Base-by-base conservation (phyloP, 108 stramenopile species). In the Pseudonitzschia pungens region DNA sequence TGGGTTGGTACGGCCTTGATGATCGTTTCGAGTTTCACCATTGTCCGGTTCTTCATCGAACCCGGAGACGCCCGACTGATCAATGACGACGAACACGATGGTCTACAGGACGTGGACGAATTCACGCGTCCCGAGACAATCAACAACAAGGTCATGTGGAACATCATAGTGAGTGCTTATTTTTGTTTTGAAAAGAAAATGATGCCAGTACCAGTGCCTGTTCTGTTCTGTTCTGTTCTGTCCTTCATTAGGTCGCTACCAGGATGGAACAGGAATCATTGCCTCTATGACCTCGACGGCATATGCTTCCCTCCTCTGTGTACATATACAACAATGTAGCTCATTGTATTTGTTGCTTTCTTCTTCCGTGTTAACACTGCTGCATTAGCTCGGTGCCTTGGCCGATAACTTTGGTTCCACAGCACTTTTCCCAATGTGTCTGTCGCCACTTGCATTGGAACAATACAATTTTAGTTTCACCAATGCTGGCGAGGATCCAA, bases 371-470 rank as follows among this genome's bases (percentile, higher is more conserved):
- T 1, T 10, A 58, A 58, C 28, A 29, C 4, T 20, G 16, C 45
- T 48, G 14, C 45, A 4, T 48, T 18, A 48, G 45, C 45, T 48
- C 10, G 81, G 84, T 18, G 85, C 85, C 8, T 44, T 86, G 9
- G 58, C 70, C 12, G 85, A 86, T 54, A 86, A 86, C 50, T 71
- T 86, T 70, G 85, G 85, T 21, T 78, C 77, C 28, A 81, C 85
- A 26, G 85, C 70, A 8, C 60, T 86, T 0, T 81, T 83, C 66
- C 85, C 85, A 26, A 29, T 86, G 59, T 86, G 85, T 33, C 65
- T 86, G 26, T 82, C 81, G 15, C 85, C 85, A 14, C 73, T 86
- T 31, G 85, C 85, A 22, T 26, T 86, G 28, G 71, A 86, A 32
- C 59, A 77, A 31, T 86, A 81, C 64, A 63, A 66, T 41, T 57